Evolutionary conservation across 1,284 basidiomycete species (phyloP).

Genomic region (Xerocomus minutiporus): DNA sequence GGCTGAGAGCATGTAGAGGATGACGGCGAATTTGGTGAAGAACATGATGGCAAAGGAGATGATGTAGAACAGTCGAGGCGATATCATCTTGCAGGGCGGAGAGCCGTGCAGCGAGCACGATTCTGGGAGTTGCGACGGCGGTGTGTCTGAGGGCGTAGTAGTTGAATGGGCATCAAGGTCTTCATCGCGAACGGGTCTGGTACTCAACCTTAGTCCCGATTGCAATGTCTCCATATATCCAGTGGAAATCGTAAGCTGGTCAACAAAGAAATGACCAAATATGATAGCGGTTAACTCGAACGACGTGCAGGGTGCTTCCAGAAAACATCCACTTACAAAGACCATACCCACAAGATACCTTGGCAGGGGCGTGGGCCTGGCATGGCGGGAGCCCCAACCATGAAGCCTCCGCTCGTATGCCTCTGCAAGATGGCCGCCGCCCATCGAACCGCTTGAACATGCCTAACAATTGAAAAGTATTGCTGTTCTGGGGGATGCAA

Average conservation of each 20-base stretch:
- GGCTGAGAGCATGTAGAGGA: constrained; percentile 21
- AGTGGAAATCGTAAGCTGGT: background rate
- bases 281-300: background rate
- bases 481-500: no score
- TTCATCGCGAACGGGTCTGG: constrained; percentile 7
- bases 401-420: background rate
- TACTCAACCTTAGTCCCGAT: constrained; percentile 1
- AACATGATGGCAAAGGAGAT: constrained; percentile 16
- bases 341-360: background rate
- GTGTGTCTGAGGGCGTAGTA: background rate
- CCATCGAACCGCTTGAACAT: no score
- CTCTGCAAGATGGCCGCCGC: no score
- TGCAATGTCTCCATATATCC: background rate
- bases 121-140: background rate
- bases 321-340: background rate
- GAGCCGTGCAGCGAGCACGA: background rate
- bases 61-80: constrained; percentile 11
- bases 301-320: background rate
- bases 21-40: constrained; percentile 18
- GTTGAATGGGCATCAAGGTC: background rate
- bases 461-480: no score
- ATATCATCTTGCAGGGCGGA: constrained; percentile 14
- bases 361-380: background rate
- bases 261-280: background rate
- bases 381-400: background rate